phyloP scores from a whole-genome alignment of 345 rosid genomes.

The Angophora floribunda region DNA sequence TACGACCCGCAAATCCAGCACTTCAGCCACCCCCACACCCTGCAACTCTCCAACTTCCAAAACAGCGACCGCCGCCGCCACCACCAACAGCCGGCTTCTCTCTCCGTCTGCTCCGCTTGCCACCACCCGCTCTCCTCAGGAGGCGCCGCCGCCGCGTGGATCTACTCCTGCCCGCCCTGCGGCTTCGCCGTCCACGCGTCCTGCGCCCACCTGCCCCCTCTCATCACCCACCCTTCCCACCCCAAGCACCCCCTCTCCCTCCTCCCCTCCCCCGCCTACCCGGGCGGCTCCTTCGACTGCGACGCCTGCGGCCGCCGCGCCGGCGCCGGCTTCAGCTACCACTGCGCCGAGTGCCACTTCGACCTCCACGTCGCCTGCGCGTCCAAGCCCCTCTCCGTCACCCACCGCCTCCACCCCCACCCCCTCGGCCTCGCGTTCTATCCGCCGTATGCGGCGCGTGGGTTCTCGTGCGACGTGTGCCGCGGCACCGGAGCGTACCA shows the following conservation, averaged over 20 bases:
- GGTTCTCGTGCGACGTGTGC: constrained; percentile 53
- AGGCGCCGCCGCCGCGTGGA: constrained; percentile 2
- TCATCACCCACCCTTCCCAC: constrained; percentile 51
- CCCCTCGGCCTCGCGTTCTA: constrained; percentile 32
- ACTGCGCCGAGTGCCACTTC: constrained; percentile 34
- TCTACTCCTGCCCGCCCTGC: constrained; percentile 44
- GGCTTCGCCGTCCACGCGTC: constrained; percentile 41
- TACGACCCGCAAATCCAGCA: constrained; percentile 26
- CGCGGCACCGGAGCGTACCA: constrained; percentile 27
- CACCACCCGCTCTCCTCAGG: not conserved
- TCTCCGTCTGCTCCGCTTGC: not conserved
- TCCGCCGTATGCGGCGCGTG: constrained; percentile 32
- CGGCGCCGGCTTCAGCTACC: constrained; percentile 49
- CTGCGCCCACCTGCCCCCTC: constrained; percentile 41
- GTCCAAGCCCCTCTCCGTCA: constrained; percentile 22
- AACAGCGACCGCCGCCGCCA: not conserved
- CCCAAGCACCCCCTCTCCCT: constrained; percentile 36
- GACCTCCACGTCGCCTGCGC: constrained; percentile 48
- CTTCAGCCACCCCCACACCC: constrained; percentile 48
- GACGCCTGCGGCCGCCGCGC: constrained; percentile 35
- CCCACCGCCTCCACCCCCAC: constrained; percentile 33
- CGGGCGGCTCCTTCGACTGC: constrained; percentile 35
- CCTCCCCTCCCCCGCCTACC: constrained; percentile 31
- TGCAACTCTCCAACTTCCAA: constrained; percentile 21
- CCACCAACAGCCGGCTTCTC: not conserved